Percentiles rank a stretch among this genome's conserved stretches.
These are phyloP conservation scores for Kalanchoe fedtschenkoi DNA, from an alignment of 164 flowering plant species.

Conservation along the genomic window DNA sequence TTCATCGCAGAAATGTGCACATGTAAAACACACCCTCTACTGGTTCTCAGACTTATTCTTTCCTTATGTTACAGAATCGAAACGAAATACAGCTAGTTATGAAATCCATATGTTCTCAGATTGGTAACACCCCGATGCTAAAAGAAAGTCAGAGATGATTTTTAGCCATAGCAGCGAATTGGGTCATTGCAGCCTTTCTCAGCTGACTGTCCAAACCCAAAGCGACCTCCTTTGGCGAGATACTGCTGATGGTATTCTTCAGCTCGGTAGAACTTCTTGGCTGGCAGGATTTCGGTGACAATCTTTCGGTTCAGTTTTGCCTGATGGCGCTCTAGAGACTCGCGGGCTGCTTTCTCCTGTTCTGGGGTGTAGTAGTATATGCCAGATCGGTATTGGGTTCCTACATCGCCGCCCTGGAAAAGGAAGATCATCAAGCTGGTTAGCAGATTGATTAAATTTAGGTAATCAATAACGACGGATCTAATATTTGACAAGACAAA, in stretches of 20 bases:
- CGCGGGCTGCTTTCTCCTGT: conserved; percentile 67
- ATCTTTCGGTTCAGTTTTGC: conserved; percentile 54
- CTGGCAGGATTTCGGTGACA: conserved; percentile 81
- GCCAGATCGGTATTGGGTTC: conserved; percentile 90
- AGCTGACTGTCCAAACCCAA: conserved; percentile 63
- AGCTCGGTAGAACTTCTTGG: conserved; percentile 85
- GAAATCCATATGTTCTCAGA: no score
- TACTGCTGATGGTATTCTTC: conserved; percentile 93
- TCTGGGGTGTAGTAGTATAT: conserved; percentile 83
- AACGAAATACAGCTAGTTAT: no score
- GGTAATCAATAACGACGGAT: no score
- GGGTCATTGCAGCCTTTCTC: conserved; percentile 83
- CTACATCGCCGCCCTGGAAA: conserved; percentile 78
- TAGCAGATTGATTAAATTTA: background rate
- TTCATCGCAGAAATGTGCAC: no score
- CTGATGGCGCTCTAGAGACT: conserved; percentile 57
- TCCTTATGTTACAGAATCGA: background rate
- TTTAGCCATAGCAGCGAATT: conserved; percentile 63
- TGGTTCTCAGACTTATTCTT: background rate
- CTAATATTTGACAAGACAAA: background rate
- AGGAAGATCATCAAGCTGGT: background rate
- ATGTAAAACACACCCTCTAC: background rate
- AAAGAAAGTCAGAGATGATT: no score
- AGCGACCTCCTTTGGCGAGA: conserved; percentile 79
- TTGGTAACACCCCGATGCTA: no score